phyloP scores from a whole-genome alignment of 176 grass and related monocot species.

The Rhipidocladum racemiflorum region DNA sequence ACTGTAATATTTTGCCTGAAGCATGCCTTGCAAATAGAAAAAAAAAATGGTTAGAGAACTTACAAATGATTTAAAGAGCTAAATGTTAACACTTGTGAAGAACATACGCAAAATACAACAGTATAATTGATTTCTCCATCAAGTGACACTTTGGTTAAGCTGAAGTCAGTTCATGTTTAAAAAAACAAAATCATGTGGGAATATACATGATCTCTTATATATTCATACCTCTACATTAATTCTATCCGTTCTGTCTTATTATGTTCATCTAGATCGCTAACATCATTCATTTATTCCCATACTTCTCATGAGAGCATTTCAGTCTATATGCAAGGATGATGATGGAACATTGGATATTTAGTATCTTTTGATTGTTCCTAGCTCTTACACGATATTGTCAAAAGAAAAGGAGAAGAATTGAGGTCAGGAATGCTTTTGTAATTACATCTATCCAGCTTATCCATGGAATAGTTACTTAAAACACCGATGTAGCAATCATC shows the following conservation, averaged over 20 bases:
- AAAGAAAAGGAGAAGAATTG: background rate
- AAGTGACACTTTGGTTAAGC: background rate
- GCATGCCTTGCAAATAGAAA: conserved; percentile 63
- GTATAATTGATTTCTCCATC: background rate
- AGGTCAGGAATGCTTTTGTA: background rate
- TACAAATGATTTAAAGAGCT: background rate
- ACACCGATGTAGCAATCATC: background rate
- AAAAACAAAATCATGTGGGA: background rate
- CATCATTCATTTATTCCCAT: background rate
- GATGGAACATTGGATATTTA: background rate
- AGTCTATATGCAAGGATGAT: background rate
- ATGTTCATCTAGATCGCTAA: background rate
- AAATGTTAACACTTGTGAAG: conserved; percentile 7
- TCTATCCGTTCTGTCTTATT: background rate
- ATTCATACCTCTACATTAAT: background rate
- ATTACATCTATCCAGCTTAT: background rate
- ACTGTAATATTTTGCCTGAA: conserved; percentile 85
- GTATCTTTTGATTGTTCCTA: background rate
- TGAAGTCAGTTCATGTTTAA: background rate
- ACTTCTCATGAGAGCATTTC: background rate
- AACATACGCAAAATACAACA: background rate
- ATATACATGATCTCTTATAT: conserved; percentile 5
- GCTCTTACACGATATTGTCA: background rate
- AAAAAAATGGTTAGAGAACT: conserved; percentile 9
- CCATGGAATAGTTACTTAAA: background rate